A percentile compares a stretch with the other conserved stretches of the same genome.
phyloP scores from a whole-genome alignment of 1,139 yeast genomes.

The Geotrichum aggregatum region DNA sequence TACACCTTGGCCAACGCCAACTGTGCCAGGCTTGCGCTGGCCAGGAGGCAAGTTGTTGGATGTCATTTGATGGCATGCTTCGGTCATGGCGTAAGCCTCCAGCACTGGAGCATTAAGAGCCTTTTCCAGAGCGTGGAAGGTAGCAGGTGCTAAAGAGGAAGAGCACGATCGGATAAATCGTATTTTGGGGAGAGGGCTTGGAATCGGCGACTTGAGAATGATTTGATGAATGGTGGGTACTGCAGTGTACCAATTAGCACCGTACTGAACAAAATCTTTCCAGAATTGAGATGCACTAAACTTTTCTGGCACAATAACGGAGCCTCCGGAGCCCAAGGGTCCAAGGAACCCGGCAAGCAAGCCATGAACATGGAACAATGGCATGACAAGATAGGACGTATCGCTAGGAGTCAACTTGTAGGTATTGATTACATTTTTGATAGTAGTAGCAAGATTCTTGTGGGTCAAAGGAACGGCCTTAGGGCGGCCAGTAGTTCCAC shows the following conservation, averaged over 20 bases:
- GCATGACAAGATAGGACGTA: conserved; percentile 62
- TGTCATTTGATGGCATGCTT: conserved; percentile 68
- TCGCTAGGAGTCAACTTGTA: conserved; percentile 49
- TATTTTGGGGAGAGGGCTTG: conserved; percentile 49
- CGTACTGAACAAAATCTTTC: conserved; percentile 48
- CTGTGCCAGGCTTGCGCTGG: conserved; percentile 61
- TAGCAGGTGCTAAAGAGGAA: conserved; percentile 60
- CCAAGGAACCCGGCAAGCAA: conserved; percentile 58
- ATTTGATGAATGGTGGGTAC: conserved; percentile 71
- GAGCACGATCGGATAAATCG: conserved; percentile 68
- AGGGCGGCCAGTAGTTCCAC: conserved; percentile 70
- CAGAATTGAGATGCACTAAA: conserved; percentile 60
- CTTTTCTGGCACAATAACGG: conserved; percentile 52
- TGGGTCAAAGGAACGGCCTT: conserved; percentile 68
- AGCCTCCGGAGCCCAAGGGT: conserved; percentile 57
- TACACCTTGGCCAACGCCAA: conserved; percentile 66
- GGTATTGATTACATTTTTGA: conserved; percentile 53
- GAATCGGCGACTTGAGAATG: conserved; percentile 49
- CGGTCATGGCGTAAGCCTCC: conserved; percentile 78
- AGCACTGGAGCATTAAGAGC: conserved; percentile 59
- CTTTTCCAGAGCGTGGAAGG: conserved; percentile 52
- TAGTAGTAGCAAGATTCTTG: conserved; percentile 54
- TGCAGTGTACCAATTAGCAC: conserved; percentile 66
- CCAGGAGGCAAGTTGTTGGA: conserved; percentile 64
- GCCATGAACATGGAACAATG: conserved; percentile 70